Conservation (phyloP, 1,284 basidiomycete species). For the Ceratobasidium theobromae region DNA sequence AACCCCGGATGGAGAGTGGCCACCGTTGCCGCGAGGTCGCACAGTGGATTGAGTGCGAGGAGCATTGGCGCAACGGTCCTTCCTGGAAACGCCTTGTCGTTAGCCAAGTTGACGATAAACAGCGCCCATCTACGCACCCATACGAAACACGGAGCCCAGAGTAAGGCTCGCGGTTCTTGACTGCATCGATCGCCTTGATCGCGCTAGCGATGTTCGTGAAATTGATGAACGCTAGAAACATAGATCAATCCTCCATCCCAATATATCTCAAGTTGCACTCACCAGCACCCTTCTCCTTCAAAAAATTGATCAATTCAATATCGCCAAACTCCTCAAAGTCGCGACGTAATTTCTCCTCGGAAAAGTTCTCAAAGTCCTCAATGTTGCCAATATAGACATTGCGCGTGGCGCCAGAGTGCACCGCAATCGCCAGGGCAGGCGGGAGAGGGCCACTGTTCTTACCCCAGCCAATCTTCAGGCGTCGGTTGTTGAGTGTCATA, state of each 20-base stretch:
- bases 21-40: slow-evolving; percentile 21
- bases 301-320: slow-evolving; percentile 92
- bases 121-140: slow-evolving; percentile 47
- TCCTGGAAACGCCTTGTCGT: slow-evolving; percentile 42
- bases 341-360: slow-evolving; percentile 78
- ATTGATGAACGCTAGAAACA: slow-evolving; percentile 76
- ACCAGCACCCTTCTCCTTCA: slow-evolving; percentile 77
- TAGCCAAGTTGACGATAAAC: background rate
- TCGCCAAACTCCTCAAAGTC: slow-evolving; percentile 94
- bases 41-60: slow-evolving; percentile 51
- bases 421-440: slow-evolving; percentile 78
- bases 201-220: slow-evolving; percentile 90
- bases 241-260: background rate
- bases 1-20: slow-evolving; percentile 10
- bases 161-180: slow-evolving; percentile 86
- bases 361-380: slow-evolving; percentile 87
- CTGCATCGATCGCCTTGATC: slow-evolving; percentile 91
- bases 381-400: slow-evolving; percentile 95
- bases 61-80: slow-evolving; percentile 91
- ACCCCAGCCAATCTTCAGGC: slow-evolving; percentile 94
- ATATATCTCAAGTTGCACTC: slow-evolving; percentile 42
- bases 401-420: slow-evolving; percentile 86
- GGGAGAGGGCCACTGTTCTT: slow-evolving; percentile 85
- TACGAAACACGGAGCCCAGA: slow-evolving; percentile 81
- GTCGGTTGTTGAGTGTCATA: slow-evolving; percentile 84